Percentiles rank a stretch among this genome's conserved stretches.
Evolutionary conservation across 78 protist species (phyloP).

Genomic region (Monocercomonoides exilis): DNA sequence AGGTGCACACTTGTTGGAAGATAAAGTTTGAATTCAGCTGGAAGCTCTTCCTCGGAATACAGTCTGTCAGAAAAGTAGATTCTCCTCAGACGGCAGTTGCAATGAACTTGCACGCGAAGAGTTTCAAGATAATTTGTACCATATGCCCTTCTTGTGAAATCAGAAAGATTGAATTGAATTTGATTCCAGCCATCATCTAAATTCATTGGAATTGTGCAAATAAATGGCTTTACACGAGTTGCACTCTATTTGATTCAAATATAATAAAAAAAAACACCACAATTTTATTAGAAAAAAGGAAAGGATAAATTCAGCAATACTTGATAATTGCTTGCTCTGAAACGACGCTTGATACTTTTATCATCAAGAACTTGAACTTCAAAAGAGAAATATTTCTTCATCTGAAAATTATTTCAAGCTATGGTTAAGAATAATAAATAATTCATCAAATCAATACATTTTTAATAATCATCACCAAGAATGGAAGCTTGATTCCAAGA

Average conservation of each 20-base stretch:
- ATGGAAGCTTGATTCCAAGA: slow-evolving; percentile 90
- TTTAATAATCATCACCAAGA: slow-evolving; percentile 82
- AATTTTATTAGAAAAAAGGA: background rate
- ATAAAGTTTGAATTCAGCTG: slow-evolving; percentile 79
- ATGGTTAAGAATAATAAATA: background rate
- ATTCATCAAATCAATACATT: slow-evolving; percentile 39
- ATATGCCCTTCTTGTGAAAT: slow-evolving; percentile 80
- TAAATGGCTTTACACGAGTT: slow-evolving; percentile 79
- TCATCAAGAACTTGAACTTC: slow-evolving; percentile 91
- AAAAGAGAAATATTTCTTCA: slow-evolving; percentile 85
- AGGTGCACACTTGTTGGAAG: too few species aligned
- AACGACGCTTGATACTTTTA: slow-evolving; percentile 69
- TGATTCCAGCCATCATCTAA: slow-evolving; percentile 94
- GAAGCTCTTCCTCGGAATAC: slow-evolving; percentile 88
- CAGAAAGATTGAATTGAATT: slow-evolving; percentile 87
- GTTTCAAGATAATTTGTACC: slow-evolving; percentile 91
- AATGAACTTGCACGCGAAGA: slow-evolving; percentile 68
- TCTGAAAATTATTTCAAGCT: background rate
- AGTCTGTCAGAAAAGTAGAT: slow-evolving; percentile 82
- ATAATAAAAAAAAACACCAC: background rate
- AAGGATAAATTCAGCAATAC: background rate
- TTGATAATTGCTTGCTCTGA: slow-evolving; percentile 90
- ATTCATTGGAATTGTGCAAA: slow-evolving; percentile 93
- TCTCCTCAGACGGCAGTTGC: slow-evolving; percentile 67
- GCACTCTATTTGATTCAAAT: slow-evolving; percentile 32